Evolutionary conservation across 1,284 basidiomycete species (phyloP).

Genomic region (Leccinum cinnamomeum): DNA sequence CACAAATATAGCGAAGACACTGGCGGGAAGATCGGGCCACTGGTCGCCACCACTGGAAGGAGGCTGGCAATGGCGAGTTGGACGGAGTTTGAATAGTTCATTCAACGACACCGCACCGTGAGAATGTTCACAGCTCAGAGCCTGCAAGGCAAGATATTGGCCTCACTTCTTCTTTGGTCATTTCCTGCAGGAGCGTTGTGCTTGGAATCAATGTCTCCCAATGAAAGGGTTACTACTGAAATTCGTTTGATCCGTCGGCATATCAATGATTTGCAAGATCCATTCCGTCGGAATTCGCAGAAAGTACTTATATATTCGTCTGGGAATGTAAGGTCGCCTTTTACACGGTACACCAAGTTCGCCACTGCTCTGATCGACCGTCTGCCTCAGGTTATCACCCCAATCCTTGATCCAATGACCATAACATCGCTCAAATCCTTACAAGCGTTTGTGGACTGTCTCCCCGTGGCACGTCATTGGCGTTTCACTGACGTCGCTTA

Average conservation of each 20-base stretch:
- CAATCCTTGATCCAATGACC: neutral
- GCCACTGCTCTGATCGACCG: neutral
- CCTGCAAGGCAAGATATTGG: neutral
- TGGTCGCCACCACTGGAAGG: too few relatives aligned
- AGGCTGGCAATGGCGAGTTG: too few relatives aligned
- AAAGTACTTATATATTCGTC: neutral
- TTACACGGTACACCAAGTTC: neutral
- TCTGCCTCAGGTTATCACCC: neutral
- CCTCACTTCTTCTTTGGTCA: neutral
- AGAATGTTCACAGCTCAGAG: too few relatives aligned
- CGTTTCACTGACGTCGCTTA: conserved; percentile 3
- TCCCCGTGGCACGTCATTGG: neutral
- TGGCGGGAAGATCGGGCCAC: too few relatives aligned
- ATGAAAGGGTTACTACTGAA: neutral
- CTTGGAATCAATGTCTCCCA: neutral
- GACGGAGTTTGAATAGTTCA: too few relatives aligned
- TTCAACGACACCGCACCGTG: too few relatives aligned
- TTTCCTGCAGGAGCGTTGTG: too few relatives aligned
- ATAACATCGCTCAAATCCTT: conserved; percentile 5
- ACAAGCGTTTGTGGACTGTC: neutral
- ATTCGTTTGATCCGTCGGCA: neutral
- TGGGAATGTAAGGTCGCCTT: neutral
- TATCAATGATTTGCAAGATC: too few relatives aligned
- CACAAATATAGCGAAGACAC: too few relatives aligned
- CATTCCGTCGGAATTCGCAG: neutral